Base-by-base conservation (phyloP, 371 early-diverging fungal genomes). In the Mucor irregularis region DNA sequence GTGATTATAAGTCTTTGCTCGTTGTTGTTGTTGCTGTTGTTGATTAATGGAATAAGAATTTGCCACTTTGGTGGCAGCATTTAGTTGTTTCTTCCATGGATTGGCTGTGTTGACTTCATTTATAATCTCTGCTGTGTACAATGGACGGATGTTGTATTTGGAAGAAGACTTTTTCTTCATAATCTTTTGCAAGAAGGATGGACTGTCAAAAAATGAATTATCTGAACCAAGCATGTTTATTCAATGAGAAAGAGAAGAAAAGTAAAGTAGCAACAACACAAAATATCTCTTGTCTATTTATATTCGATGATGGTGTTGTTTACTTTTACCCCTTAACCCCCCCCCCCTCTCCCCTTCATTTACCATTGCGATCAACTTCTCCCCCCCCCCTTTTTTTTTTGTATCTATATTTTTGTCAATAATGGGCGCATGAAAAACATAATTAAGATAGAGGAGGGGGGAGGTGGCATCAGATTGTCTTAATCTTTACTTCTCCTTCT, bases 161-260 rank as follows among this genome's bases (percentile, higher is more conserved):
- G 56, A 55, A 4, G 14, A 21, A 19, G 58, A 51, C 13, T 46
- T 53, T 31, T 60, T 59, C 48, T 50, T 55, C 21, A 59, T 30
- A 1, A 65, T 51, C 33, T 60, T 65, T 56, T 65, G 56, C 21
- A 65, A 26, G 39, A 65, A 65, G 29, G 50, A 54, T 37, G 65
- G 56, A 26, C 28, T 51, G 42, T 65, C 61, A 52, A 60, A 56
- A 11, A 56, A 28, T 16, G 49, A 38, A n/a, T 49, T 35, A 31
- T 42, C 35, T 30, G 29, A 24, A 29, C 42, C 54, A 35, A 47
- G n/a, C 47, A 48, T 56, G 9, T 29, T 38, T 30, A 43, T 35
- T 29, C 24, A 31, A 34, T 31, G n/a, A 29, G 4, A 14, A 28
- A 58, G 37, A 24, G 17, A 45, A 29, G 28, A 58, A 10, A 35